Conservation (phyloP, 306 rosid genomes). For the Bauhinia variegata region DNA sequence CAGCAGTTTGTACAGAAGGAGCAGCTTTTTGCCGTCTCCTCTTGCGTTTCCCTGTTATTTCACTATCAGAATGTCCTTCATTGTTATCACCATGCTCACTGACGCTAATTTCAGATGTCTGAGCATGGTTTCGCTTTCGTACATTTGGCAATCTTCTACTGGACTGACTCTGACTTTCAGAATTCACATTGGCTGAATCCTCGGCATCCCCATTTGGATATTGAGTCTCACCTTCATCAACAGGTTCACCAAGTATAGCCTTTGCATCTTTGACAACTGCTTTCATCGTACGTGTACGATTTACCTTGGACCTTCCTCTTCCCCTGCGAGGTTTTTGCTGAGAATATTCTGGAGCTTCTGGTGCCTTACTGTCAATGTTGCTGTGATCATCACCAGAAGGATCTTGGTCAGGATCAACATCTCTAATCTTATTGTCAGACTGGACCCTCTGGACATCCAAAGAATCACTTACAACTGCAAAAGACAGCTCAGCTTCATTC, state of each 20-base stretch:
- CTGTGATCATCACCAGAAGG: constrained; percentile 61
- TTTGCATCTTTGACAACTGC: constrained; percentile 78
- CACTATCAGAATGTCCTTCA: constrained; percentile 71
- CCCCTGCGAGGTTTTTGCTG: constrained; percentile 55
- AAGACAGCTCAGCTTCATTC: constrained; percentile 71
- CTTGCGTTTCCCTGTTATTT: constrained; percentile 58
- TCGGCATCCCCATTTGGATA: constrained; percentile 73
- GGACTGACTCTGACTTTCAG: constrained; percentile 58
- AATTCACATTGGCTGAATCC: constrained; percentile 58
- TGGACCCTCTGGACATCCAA: constrained; percentile 54
- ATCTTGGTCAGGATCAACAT: constrained; percentile 61
- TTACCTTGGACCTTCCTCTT: constrained; percentile 55
- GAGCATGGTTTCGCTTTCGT: constrained; percentile 66
- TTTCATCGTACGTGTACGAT: constrained; percentile 62
- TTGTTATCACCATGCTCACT: constrained; percentile 63
- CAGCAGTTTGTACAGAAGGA: constrained; percentile 56
- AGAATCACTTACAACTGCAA: constrained; percentile 75
- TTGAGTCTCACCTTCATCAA: constrained; percentile 51
- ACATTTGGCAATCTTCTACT: constrained; percentile 43
- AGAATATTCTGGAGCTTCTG: constrained; percentile 53
- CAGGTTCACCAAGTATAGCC: constrained; percentile 66
- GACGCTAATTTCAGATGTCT: constrained; percentile 60
- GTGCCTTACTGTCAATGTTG: constrained; percentile 62
- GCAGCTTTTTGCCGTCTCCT: constrained; percentile 63
- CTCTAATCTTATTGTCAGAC: constrained; percentile 62